Evolutionary conservation across 176 grass and related monocot species (phyloP).

Genomic region (Stipa capillata): DNA sequence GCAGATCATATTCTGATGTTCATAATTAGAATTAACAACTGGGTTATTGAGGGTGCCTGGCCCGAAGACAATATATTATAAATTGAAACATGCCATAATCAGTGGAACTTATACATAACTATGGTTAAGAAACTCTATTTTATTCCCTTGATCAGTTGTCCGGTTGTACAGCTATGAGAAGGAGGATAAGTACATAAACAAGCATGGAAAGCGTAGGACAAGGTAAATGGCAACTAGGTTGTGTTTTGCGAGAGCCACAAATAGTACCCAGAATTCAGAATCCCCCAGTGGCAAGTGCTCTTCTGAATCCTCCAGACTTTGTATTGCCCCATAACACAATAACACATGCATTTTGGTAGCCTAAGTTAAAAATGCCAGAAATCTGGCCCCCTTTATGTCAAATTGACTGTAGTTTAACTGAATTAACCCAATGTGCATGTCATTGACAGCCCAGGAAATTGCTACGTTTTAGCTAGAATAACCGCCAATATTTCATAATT

Average conservation of each 20-base stretch:
- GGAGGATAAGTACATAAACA: not conserved
- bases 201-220: not conserved
- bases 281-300: not conserved
- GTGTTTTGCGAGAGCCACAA: no score
- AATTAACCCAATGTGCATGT: not conserved
- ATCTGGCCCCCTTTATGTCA: not conserved
- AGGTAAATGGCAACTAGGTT: no score
- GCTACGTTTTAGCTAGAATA: not conserved
- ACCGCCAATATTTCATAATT: not conserved
- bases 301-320: not conserved
- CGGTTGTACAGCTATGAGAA: not conserved
- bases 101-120: not conserved
- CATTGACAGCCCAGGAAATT: not conserved
- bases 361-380: not conserved
- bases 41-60: not conserved
- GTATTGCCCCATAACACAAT: no score
- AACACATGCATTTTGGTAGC: not conserved
- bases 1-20: not conserved
- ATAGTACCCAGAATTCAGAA: no score
- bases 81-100: not conserved
- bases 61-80: not conserved
- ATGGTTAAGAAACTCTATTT: not conserved
- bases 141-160: not conserved
- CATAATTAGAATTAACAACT: not conserved
- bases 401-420: not conserved